phyloP scores from a whole-genome alignment of 1,139 yeast genomes.

The Protomyces inundatus region DNA sequence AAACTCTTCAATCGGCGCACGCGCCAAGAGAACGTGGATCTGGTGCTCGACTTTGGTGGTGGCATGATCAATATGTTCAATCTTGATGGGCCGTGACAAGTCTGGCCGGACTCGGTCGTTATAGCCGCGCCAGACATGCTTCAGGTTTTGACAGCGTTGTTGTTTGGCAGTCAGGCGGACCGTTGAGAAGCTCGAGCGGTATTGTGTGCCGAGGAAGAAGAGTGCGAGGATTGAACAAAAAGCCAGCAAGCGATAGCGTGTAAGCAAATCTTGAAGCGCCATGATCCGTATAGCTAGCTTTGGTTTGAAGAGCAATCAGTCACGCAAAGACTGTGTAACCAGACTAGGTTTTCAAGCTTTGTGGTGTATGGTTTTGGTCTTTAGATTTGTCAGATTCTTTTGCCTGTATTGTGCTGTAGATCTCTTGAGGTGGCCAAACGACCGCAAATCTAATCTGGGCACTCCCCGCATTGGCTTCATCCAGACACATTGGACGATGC shows the following conservation, averaged over 20 bases:
- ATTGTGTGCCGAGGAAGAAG: background rate
- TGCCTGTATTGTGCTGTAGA: too few relatives aligned
- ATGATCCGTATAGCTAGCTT: background rate
- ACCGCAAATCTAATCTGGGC: background rate
- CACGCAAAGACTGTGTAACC: too few relatives aligned
- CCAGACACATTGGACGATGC: background rate
- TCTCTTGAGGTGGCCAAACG: too few relatives aligned
- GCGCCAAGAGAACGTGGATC: slow-evolving; percentile 9
- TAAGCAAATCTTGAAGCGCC: background rate
- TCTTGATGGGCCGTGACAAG: slow-evolving; percentile 1
- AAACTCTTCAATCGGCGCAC: slow-evolving; percentile 10
- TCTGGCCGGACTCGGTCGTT: slow-evolving; percentile 11
- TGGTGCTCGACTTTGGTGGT: slow-evolving; percentile 9
- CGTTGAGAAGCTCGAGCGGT: background rate
- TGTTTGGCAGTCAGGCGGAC: slow-evolving; percentile 3
- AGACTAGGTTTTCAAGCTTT: too few relatives aligned
- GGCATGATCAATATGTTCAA: slow-evolving; percentile 14
- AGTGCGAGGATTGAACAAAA: background rate
- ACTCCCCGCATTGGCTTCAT: too few relatives aligned
- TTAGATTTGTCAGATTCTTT: too few relatives aligned
- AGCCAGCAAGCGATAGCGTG: background rate
- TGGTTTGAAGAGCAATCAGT: too few relatives aligned
- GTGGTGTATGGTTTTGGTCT: too few relatives aligned
- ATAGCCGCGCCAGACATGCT: slow-evolving; percentile 13
- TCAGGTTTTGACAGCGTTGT: background rate